Evolutionary conservation across 2,329 filamentous ascomycete genomes (phyloP).

Genomic region (Paraconiothyrium sp.): DNA sequence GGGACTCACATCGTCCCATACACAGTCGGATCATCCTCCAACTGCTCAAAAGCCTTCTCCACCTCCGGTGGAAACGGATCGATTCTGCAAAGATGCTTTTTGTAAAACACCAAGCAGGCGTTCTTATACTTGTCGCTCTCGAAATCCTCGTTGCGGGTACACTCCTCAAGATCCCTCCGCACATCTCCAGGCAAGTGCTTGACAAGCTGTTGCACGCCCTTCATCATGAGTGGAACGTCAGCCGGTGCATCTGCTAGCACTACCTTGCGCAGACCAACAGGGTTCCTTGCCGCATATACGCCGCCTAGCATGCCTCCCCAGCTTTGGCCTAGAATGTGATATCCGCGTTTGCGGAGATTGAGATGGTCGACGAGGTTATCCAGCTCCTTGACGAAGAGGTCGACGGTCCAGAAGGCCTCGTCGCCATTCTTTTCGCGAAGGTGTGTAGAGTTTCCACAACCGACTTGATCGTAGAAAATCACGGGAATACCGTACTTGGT

Average conservation of each 20-base stretch:
- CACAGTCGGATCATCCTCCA: constrained; percentile 46
- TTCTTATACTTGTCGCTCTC: constrained; percentile 25
- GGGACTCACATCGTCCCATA: constrained; percentile 47
- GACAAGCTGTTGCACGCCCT: constrained; percentile 30
- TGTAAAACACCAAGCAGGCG: constrained; percentile 20
- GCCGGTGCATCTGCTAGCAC: constrained; percentile 39
- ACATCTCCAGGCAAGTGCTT: constrained; percentile 31
- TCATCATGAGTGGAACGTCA: constrained; percentile 32
- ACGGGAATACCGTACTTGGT: constrained; percentile 54
- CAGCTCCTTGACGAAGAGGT: constrained; percentile 61
- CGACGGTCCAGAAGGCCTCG: constrained; percentile 58
- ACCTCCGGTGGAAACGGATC: constrained; percentile 32
- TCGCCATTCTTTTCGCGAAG: constrained; percentile 58
- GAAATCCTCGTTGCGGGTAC: constrained; percentile 19
- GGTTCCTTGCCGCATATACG: constrained; percentile 47
- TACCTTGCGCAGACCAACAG: constrained; percentile 49
- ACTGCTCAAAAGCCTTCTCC: constrained; percentile 29
- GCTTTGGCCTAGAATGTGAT: constrained; percentile 60
- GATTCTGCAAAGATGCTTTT: constrained; percentile 17
- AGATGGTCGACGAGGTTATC: constrained; percentile 59
- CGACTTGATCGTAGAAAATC: constrained; percentile 65
- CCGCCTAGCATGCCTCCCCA: constrained; percentile 65
- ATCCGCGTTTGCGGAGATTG: constrained; percentile 44
- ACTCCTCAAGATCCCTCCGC: constrained; percentile 27
- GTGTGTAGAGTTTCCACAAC: constrained; percentile 60